Evolutionary conservation across 1,284 basidiomycete species (phyloP), one percentile per base, ranked within the genome.

Genomic region (Ceratobasidium sp.): DNA sequence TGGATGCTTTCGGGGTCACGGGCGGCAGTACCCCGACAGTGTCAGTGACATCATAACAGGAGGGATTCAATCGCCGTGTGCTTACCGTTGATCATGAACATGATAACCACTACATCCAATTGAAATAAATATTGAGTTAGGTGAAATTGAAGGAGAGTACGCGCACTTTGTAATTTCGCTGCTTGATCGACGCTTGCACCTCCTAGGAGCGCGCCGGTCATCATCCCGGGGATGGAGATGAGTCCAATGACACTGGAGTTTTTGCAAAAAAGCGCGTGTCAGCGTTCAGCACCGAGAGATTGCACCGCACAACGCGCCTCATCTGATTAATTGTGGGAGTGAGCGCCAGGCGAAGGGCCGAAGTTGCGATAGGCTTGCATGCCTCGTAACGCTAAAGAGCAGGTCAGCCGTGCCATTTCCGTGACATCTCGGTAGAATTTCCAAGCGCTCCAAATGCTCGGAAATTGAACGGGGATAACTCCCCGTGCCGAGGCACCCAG

Each of bases 151-250:
- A 28, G 12, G 18, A 54, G 51, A 44, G 59, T 12, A 40, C 33
- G 78, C 82, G 74, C 73, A 83, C 82, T 94, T 78, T 95, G 93
- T 11, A 95, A 81, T 63, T 88, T 87, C 0, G 92, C 91, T 0
- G 93, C 93, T 80, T 94, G 92, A 59, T 92, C 85, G 61, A 95
- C 91, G 36, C 88, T 88, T 40, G 91, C 87, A 0, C 92, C 93
- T 25, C 92, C 93, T 18, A 95, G 87, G 75, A 95, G 91, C 0
- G 92, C 92, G 76, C 93, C 92, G 0, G 91, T 94, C 92, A 95
- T 94, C 91, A 93, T 93, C 0, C 90, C 81, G 14, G 81, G 82
- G 51, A 83, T 83, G 2, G 79, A 80, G 72, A 94, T 93, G 64
- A 94, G 88, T 5, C 92, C 92, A 21, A 92, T 84, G 56, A 94